Evolutionary conservation across 139 green algal genomes (phyloP).

Genomic region (Chloropicon primus): DNA sequence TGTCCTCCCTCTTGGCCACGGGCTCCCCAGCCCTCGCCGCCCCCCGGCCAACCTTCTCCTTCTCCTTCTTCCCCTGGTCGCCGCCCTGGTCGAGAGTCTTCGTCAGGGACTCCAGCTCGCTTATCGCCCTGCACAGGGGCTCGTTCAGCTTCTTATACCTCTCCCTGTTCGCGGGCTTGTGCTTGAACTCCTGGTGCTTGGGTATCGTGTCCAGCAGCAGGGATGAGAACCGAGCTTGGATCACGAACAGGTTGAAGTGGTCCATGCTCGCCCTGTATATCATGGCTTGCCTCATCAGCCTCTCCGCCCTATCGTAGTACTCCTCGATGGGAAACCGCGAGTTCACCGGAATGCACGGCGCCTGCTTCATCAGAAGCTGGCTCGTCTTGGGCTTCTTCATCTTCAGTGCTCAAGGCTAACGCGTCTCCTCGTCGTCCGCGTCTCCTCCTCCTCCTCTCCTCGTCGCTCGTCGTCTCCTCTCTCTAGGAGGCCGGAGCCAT

Average conservation of each 20-base stretch:
- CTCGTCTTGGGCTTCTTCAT: not conserved
- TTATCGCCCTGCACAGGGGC: not conserved
- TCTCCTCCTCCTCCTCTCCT: too few relatives aligned
- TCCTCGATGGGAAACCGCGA: not conserved
- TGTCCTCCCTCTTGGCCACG: not conserved
- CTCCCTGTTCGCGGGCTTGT: not conserved
- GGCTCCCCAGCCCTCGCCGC: not conserved
- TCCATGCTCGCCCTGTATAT: not conserved
- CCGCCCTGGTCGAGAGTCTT: not conserved
- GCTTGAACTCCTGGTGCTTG: not conserved
- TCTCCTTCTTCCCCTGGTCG: not conserved
- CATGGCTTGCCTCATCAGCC: not conserved
- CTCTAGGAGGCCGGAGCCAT: too few relatives aligned
- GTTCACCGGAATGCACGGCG: not conserved
- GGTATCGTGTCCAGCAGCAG: not conserved
- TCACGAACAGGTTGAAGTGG: not conserved
- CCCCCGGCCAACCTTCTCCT: not conserved
- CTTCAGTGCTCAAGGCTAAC: too few relatives aligned
- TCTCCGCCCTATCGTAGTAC: not conserved
- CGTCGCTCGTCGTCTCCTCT: too few relatives aligned
- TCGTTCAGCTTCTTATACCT: not conserved
- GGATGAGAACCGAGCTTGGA: not conserved
- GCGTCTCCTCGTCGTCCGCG: too few relatives aligned
- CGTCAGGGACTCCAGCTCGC: not conserved
- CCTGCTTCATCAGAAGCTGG: not conserved